Evolutionary conservation across 2,329 filamentous ascomycete species (phyloP), one percentile per base, ranked within the genome.

Genomic region (Talaromyces amestolkiae): DNA sequence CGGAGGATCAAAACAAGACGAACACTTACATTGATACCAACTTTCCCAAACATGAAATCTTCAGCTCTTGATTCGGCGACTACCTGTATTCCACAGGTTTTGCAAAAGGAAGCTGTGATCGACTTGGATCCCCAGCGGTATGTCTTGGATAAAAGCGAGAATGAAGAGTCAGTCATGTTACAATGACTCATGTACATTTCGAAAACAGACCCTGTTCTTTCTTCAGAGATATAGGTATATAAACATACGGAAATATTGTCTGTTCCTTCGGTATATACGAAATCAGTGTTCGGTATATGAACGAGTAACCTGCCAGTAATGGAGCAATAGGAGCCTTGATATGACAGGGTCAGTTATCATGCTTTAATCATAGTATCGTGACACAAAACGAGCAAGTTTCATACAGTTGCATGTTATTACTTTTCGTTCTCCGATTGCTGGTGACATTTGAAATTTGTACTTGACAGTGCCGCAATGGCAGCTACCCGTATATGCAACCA

Each of bases 251-350:
- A 75, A 53, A 74, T 65, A n/a, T 67, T 67, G 27, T 73, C 68
- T 13, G 68, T 67, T 15, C 67, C 66, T 19, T 66, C 65, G 15
- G 69, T 61, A 67, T 71, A 71, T 24, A 59, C 69, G 37, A 73
- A 66, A 61, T 73, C 69, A 1, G 67, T 60, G 2, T 69, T 67
- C 9, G 72, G 49, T 13, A 70, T 67, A 41, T 74, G 74, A 41
- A 75, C 67, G 63, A 73, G 70, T 2, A 77, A 64, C 63, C 75
- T 75, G 33, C 75, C 74, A 43, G 74, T 75, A 33, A 66, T 67
- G 19, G 68, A 41, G 67, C 74, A 76, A 53, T 76, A 75, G 3
- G 72, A 72, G 68, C 73, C 72, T 75, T 49, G 15, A 49, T 15
- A 11, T 19, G 7, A 10, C n/a, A n/a, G 2, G 6, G 31, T 54